Evolutionary conservation across 2,329 filamentous ascomycete species (phyloP), one percentile per base, ranked within the genome.

Genomic region (Fusarium sp.): DNA sequence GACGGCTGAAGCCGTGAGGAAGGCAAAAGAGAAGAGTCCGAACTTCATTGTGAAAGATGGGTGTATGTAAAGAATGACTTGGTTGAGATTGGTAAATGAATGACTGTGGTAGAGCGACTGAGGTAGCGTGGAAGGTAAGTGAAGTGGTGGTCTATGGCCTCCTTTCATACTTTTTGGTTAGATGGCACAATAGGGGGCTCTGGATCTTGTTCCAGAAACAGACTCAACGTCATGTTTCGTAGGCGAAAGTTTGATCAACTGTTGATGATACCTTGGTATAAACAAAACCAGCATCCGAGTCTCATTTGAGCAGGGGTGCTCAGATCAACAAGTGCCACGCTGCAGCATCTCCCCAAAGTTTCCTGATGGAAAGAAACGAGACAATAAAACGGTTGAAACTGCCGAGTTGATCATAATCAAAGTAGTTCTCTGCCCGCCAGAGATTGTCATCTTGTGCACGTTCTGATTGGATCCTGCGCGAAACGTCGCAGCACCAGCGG

Each of bases 381-480:
- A 17, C 43, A 32, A 54, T 32, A 45, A 43, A 59, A 60, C 55
- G n/a, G 29, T 15, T 14, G 11, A 11, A 48, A 59, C 25, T 59
- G 17, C 48, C 56, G 56, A 42, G 56, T 13, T 42, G 56, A 54
- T 59, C 55, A 25, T 42, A 59, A 59, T 59, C 19, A 54, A 39
- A 38, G 23, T n/a, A 17, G 42, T 36, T n/a, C 15, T 36, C 17
- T 9, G 15, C 10, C 47, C 35, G 42, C 48, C 42, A 60, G 36
- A 39, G 48, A 47, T 60, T 49, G 17, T 15, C 42, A 4, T 3
- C 11, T 13, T 9, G 37, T 37, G n/a, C 14, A 15, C 23, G 19
- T 6, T 15, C 25, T 11, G n/a, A 38, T 23, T 36, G 25, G 27
- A 29, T 29, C 25, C 19, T 14, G 25, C 4, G 29, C 17, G 11